Evolutionary conservation across 345 rosid species (phyloP), one percentile per base, ranked within the genome.

Genomic region (Barbarea vulgaris): DNA sequence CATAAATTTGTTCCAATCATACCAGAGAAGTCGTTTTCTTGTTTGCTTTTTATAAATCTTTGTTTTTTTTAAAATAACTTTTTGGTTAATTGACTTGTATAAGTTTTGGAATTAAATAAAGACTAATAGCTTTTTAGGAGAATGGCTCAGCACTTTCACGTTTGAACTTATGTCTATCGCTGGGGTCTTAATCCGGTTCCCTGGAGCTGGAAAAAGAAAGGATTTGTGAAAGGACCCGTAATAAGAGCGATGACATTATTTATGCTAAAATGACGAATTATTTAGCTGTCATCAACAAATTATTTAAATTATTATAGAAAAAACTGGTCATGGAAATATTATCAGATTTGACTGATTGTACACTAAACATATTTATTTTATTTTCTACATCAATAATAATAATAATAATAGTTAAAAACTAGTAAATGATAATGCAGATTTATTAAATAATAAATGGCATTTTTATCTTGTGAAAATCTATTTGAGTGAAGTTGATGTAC

Each of bases 1-100:
- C 2, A 30, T 74, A 30, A 64, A n/a, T 30, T 15, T 46, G 72
- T 74, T 46, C 58, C 58, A 41, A 64, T 74, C 65, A 74, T 55
- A 25, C 28, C 57, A 74, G 66, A 64, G 28, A 46, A 55, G 77
- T 74, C 72, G 65, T 74, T 74, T 34, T 74, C 72, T 34, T 17
- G 10, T 17, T 12, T 72, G 31, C 69, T 51, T 72, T 69, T 70
- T 9, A 10, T 1, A 17, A 30, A 56, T 8, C 0, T 4, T 0
- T 15, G 2, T 25, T 54, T 3, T 0, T 13, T 2, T 25, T 54
- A n/a, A n/a, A n/a, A n/a, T 17, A 6, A 9, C 24, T 46, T 52
- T 18, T 59, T 14, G 12, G 36, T 63, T 46, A 55, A 28, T 58
- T 66, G 19, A 65, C 19, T 42, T 42, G 17, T 25, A 53, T 7